These are phyloP conservation scores for Chrysosporium queenslandicum DNA, from an alignment of 2,329 filamentous ascomycete genomes.

Conservation along the genomic window DNA sequence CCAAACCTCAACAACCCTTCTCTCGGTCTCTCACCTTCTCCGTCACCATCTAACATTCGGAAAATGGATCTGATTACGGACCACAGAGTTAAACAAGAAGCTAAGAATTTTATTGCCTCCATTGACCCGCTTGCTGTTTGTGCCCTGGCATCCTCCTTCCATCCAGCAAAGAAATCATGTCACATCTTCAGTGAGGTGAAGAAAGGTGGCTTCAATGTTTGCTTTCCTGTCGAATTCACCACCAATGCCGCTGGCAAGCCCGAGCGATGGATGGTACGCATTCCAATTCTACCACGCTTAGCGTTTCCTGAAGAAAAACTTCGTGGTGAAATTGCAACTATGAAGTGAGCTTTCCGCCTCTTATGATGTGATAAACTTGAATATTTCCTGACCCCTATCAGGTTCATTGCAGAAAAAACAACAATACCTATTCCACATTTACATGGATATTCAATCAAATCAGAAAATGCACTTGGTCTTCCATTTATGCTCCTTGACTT, in stretches of 20 bases:
- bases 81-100: background rate
- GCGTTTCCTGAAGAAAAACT: slow-evolving; percentile 12
- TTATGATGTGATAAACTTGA: background rate
- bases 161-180: slow-evolving; percentile 12
- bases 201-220: slow-evolving; percentile 15
- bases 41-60: no score
- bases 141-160: slow-evolving; percentile 6
- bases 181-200: slow-evolving; percentile 9
- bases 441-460: slow-evolving; percentile 6
- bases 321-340: background rate
- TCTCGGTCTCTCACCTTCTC: no score
- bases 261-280: slow-evolving; percentile 11
- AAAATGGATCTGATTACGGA: background rate
- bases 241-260: background rate
- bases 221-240: slow-evolving; percentile 11
- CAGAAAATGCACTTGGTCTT: slow-evolving; percentile 12
- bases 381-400: background rate
- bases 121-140: slow-evolving; percentile 8
- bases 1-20: no score
- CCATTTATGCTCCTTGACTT: slow-evolving; percentile 11
- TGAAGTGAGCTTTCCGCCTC: background rate
- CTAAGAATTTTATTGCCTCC: slow-evolving; percentile 9
- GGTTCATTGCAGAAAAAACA: slow-evolving; percentile 17
- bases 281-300: slow-evolving; percentile 12
- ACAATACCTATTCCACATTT: slow-evolving; percentile 19